Conservation (phyloP, 1,284 basidiomycete genomes). For the Cryptococcus deneoformans region DNA sequence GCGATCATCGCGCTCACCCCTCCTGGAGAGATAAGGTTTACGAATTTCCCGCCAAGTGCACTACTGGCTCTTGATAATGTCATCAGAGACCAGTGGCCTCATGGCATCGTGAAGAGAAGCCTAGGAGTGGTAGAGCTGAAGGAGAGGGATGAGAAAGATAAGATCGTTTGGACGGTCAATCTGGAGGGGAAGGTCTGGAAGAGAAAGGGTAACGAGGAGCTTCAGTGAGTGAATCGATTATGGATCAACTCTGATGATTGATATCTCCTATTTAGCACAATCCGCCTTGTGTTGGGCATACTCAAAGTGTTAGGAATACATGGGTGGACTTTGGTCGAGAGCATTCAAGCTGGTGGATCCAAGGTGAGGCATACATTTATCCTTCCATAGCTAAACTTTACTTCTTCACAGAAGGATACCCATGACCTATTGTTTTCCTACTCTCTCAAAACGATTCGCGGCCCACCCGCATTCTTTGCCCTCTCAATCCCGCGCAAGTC, state of each 20-base stretch:
- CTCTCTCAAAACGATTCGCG: slow-evolving; percentile 10
- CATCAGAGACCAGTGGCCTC: slow-evolving; percentile 22
- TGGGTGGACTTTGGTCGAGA: slow-evolving; percentile 33
- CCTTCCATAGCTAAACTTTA: slow-evolving; percentile 1
- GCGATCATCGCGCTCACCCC: slow-evolving; percentile 31
- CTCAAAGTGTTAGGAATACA: slow-evolving; percentile 32
- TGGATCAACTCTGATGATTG: neutral
- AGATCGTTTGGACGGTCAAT: slow-evolving; percentile 27
- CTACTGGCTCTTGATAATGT: slow-evolving; percentile 24
- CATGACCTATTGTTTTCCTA: slow-evolving; percentile 40
- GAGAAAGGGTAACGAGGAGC: slow-evolving; percentile 36
- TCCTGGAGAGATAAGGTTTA: slow-evolving; percentile 25
- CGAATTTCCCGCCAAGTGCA: slow-evolving; percentile 25
- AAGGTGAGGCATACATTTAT: slow-evolving; percentile 18
- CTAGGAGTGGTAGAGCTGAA: slow-evolving; percentile 15
- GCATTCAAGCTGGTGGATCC: slow-evolving; percentile 26
- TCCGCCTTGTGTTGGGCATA: slow-evolving; percentile 35
- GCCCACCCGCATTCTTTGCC: slow-evolving; percentile 40
- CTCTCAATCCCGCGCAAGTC: slow-evolving; percentile 40
- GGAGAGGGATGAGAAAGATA: slow-evolving; percentile 1
- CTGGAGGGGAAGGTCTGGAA: slow-evolving; percentile 40
- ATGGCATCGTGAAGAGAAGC: slow-evolving; percentile 22
- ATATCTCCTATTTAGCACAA: slow-evolving; percentile 17
- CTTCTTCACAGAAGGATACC: slow-evolving; percentile 24
- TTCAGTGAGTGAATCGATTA: slow-evolving; percentile 33